phyloP scores from a whole-genome alignment of 768 basidiomycete genomes.

The Roridomyces roridus region DNA sequence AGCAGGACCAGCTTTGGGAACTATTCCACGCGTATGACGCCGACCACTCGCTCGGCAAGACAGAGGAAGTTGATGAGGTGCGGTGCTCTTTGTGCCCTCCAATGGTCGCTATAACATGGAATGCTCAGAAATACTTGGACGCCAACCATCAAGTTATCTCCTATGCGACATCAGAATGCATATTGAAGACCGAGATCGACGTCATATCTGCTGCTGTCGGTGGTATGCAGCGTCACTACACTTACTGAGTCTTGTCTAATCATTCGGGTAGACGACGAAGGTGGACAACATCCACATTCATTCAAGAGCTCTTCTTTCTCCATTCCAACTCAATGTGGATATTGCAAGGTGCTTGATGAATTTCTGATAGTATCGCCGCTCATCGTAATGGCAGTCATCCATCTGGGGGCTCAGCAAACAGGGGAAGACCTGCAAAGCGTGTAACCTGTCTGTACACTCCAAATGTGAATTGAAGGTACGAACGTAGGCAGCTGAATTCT shows the following conservation, averaged over 20 bases:
- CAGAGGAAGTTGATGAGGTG: slow-evolving; percentile 66
- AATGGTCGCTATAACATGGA: slow-evolving; percentile 29
- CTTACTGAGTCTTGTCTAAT: slow-evolving; percentile 1
- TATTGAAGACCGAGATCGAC: slow-evolving; percentile 70
- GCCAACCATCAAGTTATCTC: slow-evolving; percentile 62
- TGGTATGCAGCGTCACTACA: slow-evolving; percentile 47
- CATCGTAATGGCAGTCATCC: slow-evolving; percentile 55
- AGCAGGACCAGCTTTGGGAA: slow-evolving; percentile 56
- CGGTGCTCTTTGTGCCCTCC: slow-evolving; percentile 28
- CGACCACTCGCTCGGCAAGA: slow-evolving; percentile 58
- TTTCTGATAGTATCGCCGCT: slow-evolving; percentile 1
- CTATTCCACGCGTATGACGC: slow-evolving; percentile 53
- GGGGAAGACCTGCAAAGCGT: slow-evolving; percentile 82
- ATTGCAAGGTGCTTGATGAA: slow-evolving; percentile 67
- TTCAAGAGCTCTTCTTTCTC: slow-evolving; percentile 90
- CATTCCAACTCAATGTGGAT: slow-evolving; percentile 81
- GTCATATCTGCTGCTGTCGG: slow-evolving; percentile 65
- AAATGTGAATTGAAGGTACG: slow-evolving; percentile 87
- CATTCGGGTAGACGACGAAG: slow-evolving; percentile 67
- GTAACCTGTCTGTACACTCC: slow-evolving; percentile 79
- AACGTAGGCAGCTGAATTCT: slow-evolving; percentile 3
- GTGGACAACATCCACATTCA: slow-evolving; percentile 70
- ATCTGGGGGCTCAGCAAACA: slow-evolving; percentile 91
- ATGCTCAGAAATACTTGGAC: slow-evolving; percentile 65
- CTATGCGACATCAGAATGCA: slow-evolving; percentile 59